Conservation (phyloP, 1,284 basidiomycete genomes). For the Pseudozyma sp. region DNA sequence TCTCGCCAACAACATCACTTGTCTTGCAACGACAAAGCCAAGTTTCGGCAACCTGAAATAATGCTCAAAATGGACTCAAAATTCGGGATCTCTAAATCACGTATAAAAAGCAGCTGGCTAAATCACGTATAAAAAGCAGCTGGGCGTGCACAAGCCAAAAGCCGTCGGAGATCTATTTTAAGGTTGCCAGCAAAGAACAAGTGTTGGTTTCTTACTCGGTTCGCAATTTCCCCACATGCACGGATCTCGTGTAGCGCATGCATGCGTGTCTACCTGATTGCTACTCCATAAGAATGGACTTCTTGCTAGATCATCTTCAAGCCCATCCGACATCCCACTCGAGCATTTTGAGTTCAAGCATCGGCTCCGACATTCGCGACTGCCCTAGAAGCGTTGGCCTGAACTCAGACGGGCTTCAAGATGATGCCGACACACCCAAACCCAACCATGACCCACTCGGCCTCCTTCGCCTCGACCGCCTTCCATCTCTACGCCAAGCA, state of each 20-base stretch:
- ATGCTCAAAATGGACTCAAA: not conserved
- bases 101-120: not conserved
- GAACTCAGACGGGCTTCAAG: not conserved
- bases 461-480: slow-evolving; percentile 21
- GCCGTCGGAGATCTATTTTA: not conserved
- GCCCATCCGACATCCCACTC: not conserved
- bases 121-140: not conserved
- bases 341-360: too few species aligned
- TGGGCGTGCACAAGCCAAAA: not conserved
- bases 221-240: slow-evolving; percentile 10
- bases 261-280: not conserved
- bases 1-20: too few species aligned
- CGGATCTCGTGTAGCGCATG: slow-evolving; percentile 11
- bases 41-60: not conserved
- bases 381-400: not conserved
- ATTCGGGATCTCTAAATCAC: not conserved
- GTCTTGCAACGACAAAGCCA: too few species aligned
- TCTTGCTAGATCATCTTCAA: not conserved
- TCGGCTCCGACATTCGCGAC: too few species aligned
- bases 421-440: not conserved
- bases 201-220: slow-evolving; percentile 16
- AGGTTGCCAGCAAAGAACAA: slow-evolving; percentile 17
- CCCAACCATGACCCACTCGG: slow-evolving; percentile 9
- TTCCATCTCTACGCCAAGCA: slow-evolving; percentile 31
- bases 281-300: not conserved